These are phyloP conservation scores for Aspergillus spinulosporus DNA, from an alignment of 2,329 filamentous ascomycete species.

Conservation along the genomic window DNA sequence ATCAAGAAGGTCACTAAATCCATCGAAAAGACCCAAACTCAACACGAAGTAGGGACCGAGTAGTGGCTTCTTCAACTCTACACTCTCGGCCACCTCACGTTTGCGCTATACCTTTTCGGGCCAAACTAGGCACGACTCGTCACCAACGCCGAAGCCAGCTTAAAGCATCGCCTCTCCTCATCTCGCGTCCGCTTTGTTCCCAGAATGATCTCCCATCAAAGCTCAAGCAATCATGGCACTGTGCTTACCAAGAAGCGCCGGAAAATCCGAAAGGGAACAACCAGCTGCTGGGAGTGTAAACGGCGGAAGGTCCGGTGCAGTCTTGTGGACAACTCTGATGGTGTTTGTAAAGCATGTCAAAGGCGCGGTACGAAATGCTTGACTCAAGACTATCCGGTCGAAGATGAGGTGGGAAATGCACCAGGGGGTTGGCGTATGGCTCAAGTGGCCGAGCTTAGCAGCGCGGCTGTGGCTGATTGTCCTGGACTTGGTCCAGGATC, in stretches of 20 bases:
- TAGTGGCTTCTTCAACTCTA: too few species aligned
- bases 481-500: not conserved
- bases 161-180: not conserved
- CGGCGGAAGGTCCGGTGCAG: conserved; percentile 9
- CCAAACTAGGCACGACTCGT: not conserved
- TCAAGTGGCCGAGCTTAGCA: not conserved
- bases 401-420: conserved; percentile 9
- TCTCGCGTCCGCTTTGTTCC: not conserved
- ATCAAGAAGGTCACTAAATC: too few species aligned
- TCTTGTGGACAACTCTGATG: not conserved
- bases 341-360: conserved; percentile 19
- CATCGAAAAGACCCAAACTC: too few species aligned
- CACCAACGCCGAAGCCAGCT: not conserved
- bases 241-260: not conserved
- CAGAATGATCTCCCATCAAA: not conserved
- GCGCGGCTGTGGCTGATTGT: not conserved
- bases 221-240: not conserved
- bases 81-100: too few species aligned
- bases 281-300: conserved; percentile 14
- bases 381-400: conserved; percentile 52
- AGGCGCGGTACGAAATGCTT: conserved; percentile 39
- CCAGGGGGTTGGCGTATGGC: not conserved
- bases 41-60: too few species aligned
- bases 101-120: not conserved
- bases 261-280: conserved; percentile 11